phyloP scores from a whole-genome alignment of 1,139 yeast genomes.

The Magnusiomyces ingens region DNA sequence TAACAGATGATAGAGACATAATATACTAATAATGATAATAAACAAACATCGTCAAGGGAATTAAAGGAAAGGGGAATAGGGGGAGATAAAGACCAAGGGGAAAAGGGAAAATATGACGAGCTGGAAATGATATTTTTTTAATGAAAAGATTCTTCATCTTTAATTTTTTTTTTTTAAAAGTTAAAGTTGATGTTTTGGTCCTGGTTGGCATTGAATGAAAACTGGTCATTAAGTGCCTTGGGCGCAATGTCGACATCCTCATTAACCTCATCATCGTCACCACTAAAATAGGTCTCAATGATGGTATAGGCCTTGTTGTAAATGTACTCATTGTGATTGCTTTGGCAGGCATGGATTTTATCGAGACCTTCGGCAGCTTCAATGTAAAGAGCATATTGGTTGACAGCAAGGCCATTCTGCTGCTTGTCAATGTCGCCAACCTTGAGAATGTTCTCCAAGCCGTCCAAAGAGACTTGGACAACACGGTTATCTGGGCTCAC shows the following conservation, averaged over 20 bases:
- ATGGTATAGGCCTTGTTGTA: conserved; percentile 86
- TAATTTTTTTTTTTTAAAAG: conserved; percentile 8
- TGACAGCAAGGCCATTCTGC: conserved; percentile 46
- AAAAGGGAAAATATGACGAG: too few relatives aligned
- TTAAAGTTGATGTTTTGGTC: conserved; percentile 21
- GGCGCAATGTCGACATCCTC: conserved; percentile 81
- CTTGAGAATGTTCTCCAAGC: conserved; percentile 85
- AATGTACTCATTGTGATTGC: conserved; percentile 83
- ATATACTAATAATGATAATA: too few relatives aligned
- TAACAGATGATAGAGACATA: too few relatives aligned
- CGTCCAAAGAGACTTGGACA: conserved; percentile 91
- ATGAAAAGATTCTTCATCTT: too few relatives aligned
- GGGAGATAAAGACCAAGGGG: too few relatives aligned
- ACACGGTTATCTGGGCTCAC: conserved; percentile 85
- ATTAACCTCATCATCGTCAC: conserved; percentile 67
- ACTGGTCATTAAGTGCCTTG: conserved; percentile 68
- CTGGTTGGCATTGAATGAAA: conserved; percentile 65
- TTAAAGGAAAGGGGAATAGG: too few relatives aligned
- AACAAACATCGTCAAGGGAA: too few relatives aligned
- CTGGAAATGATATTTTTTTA: too few relatives aligned
- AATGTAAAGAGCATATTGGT: conserved; percentile 82
- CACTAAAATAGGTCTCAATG: conserved; percentile 85
- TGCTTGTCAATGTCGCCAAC: conserved; percentile 93
- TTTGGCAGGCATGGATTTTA: conserved; percentile 89
- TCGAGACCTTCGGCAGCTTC: conserved; percentile 99